These are phyloP conservation scores for Zasmidium angulare DNA, from an alignment of 2,329 filamentous ascomycete genomes.

Conservation along the genomic window DNA sequence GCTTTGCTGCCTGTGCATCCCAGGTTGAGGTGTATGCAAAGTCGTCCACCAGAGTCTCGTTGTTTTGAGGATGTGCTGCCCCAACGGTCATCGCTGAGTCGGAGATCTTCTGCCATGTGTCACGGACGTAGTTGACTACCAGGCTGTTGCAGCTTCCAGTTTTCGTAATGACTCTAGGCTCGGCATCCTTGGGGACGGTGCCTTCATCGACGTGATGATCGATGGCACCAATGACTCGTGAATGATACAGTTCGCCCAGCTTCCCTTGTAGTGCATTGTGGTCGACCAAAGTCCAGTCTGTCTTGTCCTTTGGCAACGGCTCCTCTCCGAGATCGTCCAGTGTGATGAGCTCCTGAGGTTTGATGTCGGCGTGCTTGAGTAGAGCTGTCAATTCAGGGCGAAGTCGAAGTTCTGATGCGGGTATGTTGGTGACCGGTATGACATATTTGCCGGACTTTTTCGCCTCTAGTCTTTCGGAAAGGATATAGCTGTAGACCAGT, in stretches of 20 bases:
- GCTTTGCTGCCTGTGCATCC: slow-evolving; percentile 62
- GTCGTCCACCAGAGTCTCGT: slow-evolving; percentile 37
- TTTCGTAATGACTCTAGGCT: slow-evolving; percentile 63
- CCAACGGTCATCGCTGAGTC: slow-evolving; percentile 37
- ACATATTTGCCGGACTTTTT: slow-evolving; percentile 55
- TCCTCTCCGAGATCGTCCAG: slow-evolving; percentile 54
- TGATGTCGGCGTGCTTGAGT: slow-evolving; percentile 60
- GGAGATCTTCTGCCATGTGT: slow-evolving; percentile 57
- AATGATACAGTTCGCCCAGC: slow-evolving; percentile 54
- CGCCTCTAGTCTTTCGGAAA: slow-evolving; percentile 55
- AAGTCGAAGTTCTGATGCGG: slow-evolving; percentile 65
- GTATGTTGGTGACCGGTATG: slow-evolving; percentile 72
- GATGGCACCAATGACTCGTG: slow-evolving; percentile 63
- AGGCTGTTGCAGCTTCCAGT: slow-evolving; percentile 73
- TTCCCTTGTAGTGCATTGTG: slow-evolving; percentile 71
- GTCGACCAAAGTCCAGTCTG: slow-evolving; percentile 73
- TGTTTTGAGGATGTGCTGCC: slow-evolving; percentile 41
- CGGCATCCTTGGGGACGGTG: slow-evolving; percentile 48
- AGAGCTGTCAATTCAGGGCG: slow-evolving; percentile 71
- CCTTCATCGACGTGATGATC: slow-evolving; percentile 79
- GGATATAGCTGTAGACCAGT: slow-evolving; percentile 71
- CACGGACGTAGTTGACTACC: slow-evolving; percentile 60
- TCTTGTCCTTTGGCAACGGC: slow-evolving; percentile 53
- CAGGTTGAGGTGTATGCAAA: slow-evolving; percentile 39
- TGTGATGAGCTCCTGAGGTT: slow-evolving; percentile 64